Conservation (phyloP, 1,284 basidiomycete genomes). For the Thecaphora thlaspeos region DNA sequence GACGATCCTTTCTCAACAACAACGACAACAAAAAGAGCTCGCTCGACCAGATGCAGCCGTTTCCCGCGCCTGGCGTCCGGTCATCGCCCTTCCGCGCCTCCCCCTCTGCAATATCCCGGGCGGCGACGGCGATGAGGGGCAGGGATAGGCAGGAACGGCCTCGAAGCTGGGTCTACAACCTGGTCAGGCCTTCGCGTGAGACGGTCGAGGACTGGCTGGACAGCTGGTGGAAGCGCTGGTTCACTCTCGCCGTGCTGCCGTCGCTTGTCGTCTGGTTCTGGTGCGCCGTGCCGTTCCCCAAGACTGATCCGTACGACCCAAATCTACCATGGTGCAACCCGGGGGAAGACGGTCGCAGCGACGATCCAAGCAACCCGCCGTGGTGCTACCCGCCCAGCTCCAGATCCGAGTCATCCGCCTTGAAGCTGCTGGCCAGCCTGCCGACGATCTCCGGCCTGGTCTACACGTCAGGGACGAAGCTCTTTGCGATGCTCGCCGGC, state of each 20-base stretch:
- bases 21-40: no score
- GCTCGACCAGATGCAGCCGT: no score
- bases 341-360: conserved; percentile 18
- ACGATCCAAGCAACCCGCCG: conserved; percentile 31
- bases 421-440: neutral
- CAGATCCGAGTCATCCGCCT: conserved; percentile 1
- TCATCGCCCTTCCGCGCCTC: neutral
- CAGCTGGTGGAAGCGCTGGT: conserved; percentile 62
- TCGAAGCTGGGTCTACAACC: conserved; percentile 36
- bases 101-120: neutral
- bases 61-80: no score
- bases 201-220: conserved; percentile 61
- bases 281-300: conserved; percentile 64
- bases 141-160: neutral
- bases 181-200: conserved; percentile 59
- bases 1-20: no score
- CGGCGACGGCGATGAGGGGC: no score
- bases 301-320: conserved; percentile 59
- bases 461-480: neutral
- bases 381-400: conserved; percentile 29
- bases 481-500: neutral
- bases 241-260: conserved; percentile 61
- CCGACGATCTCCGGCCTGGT: conserved; percentile 4
- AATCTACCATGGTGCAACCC: conserved; percentile 43
- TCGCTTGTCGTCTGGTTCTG: conserved; percentile 63